Percentiles rank a stretch among this genome's conserved stretches.
Evolutionary conservation across 2,329 filamentous ascomycete genomes (phyloP).

Genomic region (Pseudonectria buxi): DNA sequence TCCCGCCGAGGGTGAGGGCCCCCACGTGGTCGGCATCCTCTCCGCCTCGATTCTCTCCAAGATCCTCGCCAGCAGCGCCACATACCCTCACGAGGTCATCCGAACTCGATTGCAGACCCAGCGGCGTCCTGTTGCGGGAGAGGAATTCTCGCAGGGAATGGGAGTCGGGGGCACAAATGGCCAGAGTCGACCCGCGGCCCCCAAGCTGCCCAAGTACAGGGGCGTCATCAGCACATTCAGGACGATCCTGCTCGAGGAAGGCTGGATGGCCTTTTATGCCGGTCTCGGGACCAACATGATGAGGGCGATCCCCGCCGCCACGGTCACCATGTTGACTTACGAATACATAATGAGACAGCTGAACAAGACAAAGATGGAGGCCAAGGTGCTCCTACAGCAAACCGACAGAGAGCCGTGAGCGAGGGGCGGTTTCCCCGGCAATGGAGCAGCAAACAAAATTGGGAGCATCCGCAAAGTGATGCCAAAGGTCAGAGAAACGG

Average conservation of each 20-base stretch:
- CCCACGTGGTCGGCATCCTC: conserved; percentile 78
- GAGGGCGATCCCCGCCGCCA: conserved; percentile 87
- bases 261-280: conserved; percentile 94
- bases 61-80: conserved; percentile 86
- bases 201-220: conserved; percentile 52
- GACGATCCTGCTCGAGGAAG: conserved; percentile 83
- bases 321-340: conserved; percentile 96
- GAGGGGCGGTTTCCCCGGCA: conserved; percentile 1
- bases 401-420: conserved; percentile 10
- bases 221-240: conserved; percentile 77
- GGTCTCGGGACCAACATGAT: conserved; percentile 98
- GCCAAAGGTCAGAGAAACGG: conserved; percentile 5
- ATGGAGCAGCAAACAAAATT: conserved; percentile 2
- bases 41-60: conserved; percentile 90
- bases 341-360: conserved; percentile 63
- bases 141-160: conserved; percentile 45
- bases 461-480: not conserved
- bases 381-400: conserved; percentile 21
- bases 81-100: conserved; percentile 95
- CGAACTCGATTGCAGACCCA: conserved; percentile 92
- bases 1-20: conserved; percentile 31
- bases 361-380: conserved; percentile 36
- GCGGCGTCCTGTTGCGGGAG: conserved; percentile 58
- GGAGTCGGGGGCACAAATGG: conserved; percentile 32
- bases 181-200: conserved; percentile 21